Conservation (phyloP, 2,329 filamentous ascomycete species). For the Exophiala lecanii-corni region DNA sequence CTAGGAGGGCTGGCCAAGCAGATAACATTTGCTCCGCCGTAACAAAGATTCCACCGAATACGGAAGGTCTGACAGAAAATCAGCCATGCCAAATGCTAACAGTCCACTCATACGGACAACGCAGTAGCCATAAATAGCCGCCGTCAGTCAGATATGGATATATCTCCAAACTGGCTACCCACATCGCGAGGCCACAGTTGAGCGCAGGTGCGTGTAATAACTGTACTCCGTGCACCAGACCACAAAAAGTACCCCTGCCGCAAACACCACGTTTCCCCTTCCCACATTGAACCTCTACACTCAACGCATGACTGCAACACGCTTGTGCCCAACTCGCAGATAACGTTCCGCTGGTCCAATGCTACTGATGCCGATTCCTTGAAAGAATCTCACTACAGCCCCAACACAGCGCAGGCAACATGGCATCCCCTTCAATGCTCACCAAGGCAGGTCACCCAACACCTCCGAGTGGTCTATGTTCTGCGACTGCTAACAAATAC, state of each 20-base stretch:
- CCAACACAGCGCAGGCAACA: slow-evolving; percentile 12
- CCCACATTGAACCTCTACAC: slow-evolving; percentile 4
- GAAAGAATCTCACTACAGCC: background rate
- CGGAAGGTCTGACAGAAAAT: no score
- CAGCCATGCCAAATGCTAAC: no score
- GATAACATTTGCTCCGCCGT: slow-evolving; percentile 8
- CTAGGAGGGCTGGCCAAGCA: slow-evolving; percentile 4
- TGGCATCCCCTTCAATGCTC: slow-evolving; percentile 27
- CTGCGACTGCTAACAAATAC: slow-evolving; percentile 24
- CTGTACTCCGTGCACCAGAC: slow-evolving; percentile 9
- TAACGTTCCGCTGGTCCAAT: no score
- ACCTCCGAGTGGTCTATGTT: slow-evolving; percentile 7
- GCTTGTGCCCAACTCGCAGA: background rate
- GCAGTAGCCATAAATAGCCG: no score
- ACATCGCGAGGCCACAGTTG: no score
- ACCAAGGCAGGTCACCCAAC: slow-evolving; percentile 25
- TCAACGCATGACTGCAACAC: slow-evolving; percentile 1
- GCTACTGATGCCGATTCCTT: slow-evolving; percentile 1
- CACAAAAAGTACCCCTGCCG: slow-evolving; percentile 14
- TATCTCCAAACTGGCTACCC: no score
- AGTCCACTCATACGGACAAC: no score
- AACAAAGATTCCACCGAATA: no score
- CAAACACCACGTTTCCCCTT: slow-evolving; percentile 18
- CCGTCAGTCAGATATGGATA: no score
- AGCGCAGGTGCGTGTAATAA: no score